A percentile compares a stretch with the other conserved stretches of the same genome.
These are phyloP conservation scores for Arachis hypogaea DNA, from an alignment of 306 rosid species.

Conservation along the genomic window DNA sequence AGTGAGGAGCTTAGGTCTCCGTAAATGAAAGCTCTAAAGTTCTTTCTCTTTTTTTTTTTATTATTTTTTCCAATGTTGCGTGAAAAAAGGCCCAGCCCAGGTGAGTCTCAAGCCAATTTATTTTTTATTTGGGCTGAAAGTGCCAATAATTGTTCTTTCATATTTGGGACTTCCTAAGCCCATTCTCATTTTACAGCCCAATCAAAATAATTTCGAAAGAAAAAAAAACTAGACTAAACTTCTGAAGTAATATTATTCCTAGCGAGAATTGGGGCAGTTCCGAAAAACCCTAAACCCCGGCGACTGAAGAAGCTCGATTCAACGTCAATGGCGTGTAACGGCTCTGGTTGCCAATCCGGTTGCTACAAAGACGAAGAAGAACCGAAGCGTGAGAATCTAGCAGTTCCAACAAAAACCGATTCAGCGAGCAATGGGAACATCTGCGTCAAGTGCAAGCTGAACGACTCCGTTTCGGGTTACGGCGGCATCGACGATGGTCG, in stretches of 20 bases:
- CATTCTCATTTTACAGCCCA: background rate
- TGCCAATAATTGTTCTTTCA: too few species aligned
- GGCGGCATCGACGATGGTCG: constrained; percentile 66
- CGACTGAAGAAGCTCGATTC: background rate
- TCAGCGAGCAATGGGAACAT: constrained; percentile 35
- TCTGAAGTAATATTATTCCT: background rate
- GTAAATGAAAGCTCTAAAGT: too few species aligned
- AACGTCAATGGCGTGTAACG: constrained; percentile 76
- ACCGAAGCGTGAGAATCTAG: constrained; percentile 9
- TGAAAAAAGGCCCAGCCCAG: too few species aligned
- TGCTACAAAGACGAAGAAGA: constrained; percentile 62
- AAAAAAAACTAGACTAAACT: background rate
- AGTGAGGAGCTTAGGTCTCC: too few species aligned
- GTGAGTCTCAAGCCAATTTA: too few species aligned
- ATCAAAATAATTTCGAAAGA: background rate
- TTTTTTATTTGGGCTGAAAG: too few species aligned
- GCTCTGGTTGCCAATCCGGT: constrained; percentile 69
- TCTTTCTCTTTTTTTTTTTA: too few species aligned
- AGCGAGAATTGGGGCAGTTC: background rate
- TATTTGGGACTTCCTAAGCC: background rate
- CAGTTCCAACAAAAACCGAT: constrained; percentile 14
- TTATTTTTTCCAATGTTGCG: too few species aligned
- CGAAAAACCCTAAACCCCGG: background rate
- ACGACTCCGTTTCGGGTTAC: constrained; percentile 60
- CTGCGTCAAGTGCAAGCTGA: constrained; percentile 81